These are phyloP conservation scores for Yarrowia deformans DNA, from an alignment of 805 yeast genomes.

Conservation along the genomic window DNA sequence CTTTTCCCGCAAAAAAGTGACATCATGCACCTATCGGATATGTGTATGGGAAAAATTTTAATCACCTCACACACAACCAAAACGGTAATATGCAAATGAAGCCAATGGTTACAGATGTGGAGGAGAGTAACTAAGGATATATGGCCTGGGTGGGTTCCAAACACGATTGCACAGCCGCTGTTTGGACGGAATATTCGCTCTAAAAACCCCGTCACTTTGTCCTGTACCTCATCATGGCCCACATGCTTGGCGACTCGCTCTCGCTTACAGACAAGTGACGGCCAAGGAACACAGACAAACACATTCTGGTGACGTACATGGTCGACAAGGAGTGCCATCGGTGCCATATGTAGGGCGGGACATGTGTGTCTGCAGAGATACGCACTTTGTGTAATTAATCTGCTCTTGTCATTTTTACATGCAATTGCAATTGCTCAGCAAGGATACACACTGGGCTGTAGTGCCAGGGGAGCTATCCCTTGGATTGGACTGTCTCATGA, in stretches of 20 bases:
- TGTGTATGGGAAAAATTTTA: constrained; percentile 23
- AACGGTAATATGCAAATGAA: constrained; percentile 24
- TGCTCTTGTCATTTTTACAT: too few relatives aligned
- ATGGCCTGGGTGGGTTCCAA: too few relatives aligned
- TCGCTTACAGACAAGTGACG: constrained; percentile 15
- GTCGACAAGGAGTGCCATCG: background rate
- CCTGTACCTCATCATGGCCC: background rate
- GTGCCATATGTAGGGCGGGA: background rate
- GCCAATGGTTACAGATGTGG: constrained; percentile 3
- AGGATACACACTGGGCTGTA: background rate
- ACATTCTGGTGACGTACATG: constrained; percentile 8
- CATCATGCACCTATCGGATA: constrained; percentile 27
- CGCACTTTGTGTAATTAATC: background rate
- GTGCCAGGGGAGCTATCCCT: background rate
- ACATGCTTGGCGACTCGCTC: background rate
- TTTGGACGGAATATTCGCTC: too few relatives aligned
- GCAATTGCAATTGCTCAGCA: background rate
- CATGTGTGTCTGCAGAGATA: background rate
- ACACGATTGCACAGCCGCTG: too few relatives aligned
- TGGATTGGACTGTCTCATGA: background rate
- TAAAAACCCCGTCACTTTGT: background rate
- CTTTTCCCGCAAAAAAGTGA: constrained; percentile 25
- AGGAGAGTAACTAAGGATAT: too few relatives aligned
- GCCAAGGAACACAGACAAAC: constrained; percentile 2
- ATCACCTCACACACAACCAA: constrained; percentile 16